A percentile compares a stretch with the other conserved stretches of the same genome.
These are phyloP conservation scores for Starmera stellimalicola DNA, from an alignment of 1,139 yeast genomes.

Conservation along the genomic window DNA sequence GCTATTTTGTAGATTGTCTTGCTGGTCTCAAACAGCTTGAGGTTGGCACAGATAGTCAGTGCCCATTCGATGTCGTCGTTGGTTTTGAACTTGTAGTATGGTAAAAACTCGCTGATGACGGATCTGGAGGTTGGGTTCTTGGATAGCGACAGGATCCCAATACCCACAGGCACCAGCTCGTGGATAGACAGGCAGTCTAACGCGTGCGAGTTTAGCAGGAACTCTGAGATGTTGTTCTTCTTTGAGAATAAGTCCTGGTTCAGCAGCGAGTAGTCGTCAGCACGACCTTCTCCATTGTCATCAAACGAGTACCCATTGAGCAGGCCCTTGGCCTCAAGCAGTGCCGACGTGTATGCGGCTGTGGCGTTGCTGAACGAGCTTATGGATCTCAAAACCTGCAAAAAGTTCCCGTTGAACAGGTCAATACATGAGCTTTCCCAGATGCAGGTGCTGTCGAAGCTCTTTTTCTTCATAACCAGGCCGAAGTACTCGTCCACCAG, in stretches of 20 bases:
- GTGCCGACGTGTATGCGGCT: conserved; percentile 54
- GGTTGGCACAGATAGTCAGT: conserved; percentile 43
- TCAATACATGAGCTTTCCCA: conserved; percentile 61
- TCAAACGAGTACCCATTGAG: conserved; percentile 31
- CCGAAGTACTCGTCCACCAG: conserved; percentile 34
- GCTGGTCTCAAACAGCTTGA: conserved; percentile 44
- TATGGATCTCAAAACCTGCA: conserved; percentile 51
- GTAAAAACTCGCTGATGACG: conserved; percentile 51
- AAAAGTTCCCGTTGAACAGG: conserved; percentile 46
- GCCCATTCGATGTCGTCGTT: conserved; percentile 82
- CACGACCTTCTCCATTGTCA: conserved; percentile 11
- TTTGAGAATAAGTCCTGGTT: conserved; percentile 24
- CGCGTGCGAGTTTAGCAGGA: conserved; percentile 53
- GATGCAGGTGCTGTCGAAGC: conserved; percentile 29
- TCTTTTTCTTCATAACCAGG: conserved; percentile 23
- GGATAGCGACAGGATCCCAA: conserved; percentile 40
- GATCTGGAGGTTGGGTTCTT: conserved; percentile 32
- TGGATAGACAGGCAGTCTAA: conserved; percentile 41
- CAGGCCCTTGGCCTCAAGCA: conserved; percentile 58
- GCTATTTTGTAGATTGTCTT: conserved; percentile 34
- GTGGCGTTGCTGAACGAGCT: conserved; percentile 59
- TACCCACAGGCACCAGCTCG: conserved; percentile 53
- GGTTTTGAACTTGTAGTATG: conserved; percentile 47
- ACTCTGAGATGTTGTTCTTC: conserved; percentile 42
- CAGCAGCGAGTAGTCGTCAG: conserved; percentile 3